A percentile compares a stretch with the other conserved stretches of the same genome.
These are phyloP conservation scores for Lepidium sativum DNA, from an alignment of 345 rosid species.

Conservation along the genomic window DNA sequence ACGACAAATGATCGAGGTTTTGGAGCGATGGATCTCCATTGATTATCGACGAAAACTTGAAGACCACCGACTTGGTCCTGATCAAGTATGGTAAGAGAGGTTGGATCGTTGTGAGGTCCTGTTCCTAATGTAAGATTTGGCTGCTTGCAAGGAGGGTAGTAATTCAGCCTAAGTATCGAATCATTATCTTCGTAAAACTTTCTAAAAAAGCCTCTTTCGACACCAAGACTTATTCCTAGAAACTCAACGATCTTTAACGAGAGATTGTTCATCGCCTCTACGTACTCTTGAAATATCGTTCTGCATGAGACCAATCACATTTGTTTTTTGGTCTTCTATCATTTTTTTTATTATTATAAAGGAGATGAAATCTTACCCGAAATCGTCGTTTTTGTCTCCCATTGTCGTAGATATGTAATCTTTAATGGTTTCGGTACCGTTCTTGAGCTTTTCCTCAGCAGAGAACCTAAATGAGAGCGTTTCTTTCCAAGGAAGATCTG, in stretches of 20 bases:
- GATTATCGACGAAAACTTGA: slow-evolving; percentile 43
- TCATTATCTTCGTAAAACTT: slow-evolving; percentile 38
- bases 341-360: neutral
- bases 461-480: slow-evolving; percentile 59
- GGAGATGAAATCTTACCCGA: slow-evolving; percentile 40
- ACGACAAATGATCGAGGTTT: slow-evolving; percentile 48
- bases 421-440: slow-evolving; percentile 23
- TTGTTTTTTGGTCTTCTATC: neutral
- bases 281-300: slow-evolving; percentile 22
- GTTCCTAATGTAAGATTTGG: slow-evolving; percentile 56
- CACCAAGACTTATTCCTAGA: slow-evolving; percentile 25
- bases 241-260: slow-evolving; percentile 25
- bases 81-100: slow-evolving; percentile 66
- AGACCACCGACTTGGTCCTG: slow-evolving; percentile 80
- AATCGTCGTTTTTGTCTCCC: slow-evolving; percentile 47
- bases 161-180: slow-evolving; percentile 59
- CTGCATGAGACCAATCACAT: neutral
- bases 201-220: slow-evolving; percentile 8
- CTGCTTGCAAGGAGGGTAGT: slow-evolving; percentile 56
- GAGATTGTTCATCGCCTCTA: slow-evolving; percentile 21
- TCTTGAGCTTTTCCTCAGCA: slow-evolving; percentile 18
- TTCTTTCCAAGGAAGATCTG: slow-evolving; percentile 93
- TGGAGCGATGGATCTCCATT: slow-evolving; percentile 57
- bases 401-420: slow-evolving; percentile 38
- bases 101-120: slow-evolving; percentile 82